A percentile compares a stretch with the other conserved stretches of the same genome.
Conservation (phyloP, 192 early-diverging fungal species). For the Thoreauomyces humboldtii region DNA sequence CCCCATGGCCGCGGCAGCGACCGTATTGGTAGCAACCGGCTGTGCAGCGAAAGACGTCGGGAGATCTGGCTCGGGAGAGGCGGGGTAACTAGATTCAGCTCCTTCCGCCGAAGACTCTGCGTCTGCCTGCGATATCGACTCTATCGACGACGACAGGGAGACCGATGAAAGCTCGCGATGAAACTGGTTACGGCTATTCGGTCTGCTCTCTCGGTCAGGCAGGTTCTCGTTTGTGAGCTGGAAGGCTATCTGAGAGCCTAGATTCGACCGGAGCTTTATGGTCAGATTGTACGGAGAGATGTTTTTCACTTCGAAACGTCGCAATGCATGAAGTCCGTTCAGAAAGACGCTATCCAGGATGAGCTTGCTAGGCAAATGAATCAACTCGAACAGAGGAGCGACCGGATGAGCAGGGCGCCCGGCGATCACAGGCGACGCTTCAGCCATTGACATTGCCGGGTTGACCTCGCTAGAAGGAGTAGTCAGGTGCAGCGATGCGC, state of each 20-base stretch:
- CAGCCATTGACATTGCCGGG: conserved; percentile 7
- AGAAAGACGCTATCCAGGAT: conserved; percentile 77
- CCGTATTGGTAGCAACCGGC: conserved; percentile 63
- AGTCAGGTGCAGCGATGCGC: too few relatives aligned
- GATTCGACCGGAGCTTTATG: conserved; percentile 77
- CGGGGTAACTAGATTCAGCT: background rate
- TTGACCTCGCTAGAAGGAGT: too few relatives aligned
- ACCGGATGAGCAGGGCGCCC: background rate
- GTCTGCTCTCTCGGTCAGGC: conserved; percentile 31
- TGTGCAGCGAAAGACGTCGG: background rate
- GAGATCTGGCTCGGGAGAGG: background rate
- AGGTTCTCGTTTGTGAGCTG: conserved; percentile 86
- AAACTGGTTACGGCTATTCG: background rate
- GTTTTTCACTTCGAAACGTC: conserved; percentile 71
- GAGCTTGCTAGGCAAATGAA: conserved; percentile 51
- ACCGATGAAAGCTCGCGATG: conserved; percentile 9
- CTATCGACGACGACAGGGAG: conserved; percentile 43
- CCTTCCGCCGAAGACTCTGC: background rate
- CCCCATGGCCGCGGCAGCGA: conserved; percentile 54
- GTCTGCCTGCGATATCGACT: conserved; percentile 66
- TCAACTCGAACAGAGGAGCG: conserved; percentile 23
- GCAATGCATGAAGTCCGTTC: conserved; percentile 78
- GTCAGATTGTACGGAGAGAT: conserved; percentile 51
- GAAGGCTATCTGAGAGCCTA: conserved; percentile 76
- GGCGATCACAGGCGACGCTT: background rate